Conservation (phyloP, 2,329 filamentous ascomycete species). For the Alternaria dauci region DNA sequence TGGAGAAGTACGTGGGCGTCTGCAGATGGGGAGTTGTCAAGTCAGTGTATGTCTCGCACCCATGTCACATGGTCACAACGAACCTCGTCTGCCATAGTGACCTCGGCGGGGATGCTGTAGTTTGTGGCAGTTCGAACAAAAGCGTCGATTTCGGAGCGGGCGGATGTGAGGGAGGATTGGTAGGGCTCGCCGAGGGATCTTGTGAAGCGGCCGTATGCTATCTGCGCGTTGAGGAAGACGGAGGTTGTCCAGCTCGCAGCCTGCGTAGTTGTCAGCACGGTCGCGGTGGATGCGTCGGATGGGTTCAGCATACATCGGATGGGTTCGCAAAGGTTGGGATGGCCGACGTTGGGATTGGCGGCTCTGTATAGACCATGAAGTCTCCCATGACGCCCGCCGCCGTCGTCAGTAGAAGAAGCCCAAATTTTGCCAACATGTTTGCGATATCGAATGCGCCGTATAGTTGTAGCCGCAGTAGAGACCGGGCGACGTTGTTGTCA, state of each 20-base stretch:
- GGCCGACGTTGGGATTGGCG: slow-evolving; percentile 39
- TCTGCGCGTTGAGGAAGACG: slow-evolving; percentile 36
- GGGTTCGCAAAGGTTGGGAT: slow-evolving; percentile 37
- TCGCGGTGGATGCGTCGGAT: not conserved
- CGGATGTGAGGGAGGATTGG: slow-evolving; percentile 37
- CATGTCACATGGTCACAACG: no score
- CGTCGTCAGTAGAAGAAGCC: slow-evolving; percentile 27
- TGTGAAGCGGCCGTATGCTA: slow-evolving; percentile 35
- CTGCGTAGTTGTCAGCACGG: slow-evolving; percentile 15
- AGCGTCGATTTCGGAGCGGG: slow-evolving; percentile 36
- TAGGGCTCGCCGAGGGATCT: slow-evolving; percentile 34
- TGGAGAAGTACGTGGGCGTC: slow-evolving; percentile 33
- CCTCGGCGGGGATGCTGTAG: slow-evolving; percentile 38
- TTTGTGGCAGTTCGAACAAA: slow-evolving; percentile 34
- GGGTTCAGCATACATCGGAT: slow-evolving; percentile 25
- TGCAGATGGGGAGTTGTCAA: no score
- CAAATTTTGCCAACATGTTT: slow-evolving; percentile 24
- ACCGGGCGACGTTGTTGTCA: slow-evolving; percentile 1
- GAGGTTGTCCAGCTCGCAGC: slow-evolving; percentile 39
- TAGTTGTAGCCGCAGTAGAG: not conserved
- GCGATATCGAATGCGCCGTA: not conserved
- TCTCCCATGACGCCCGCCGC: slow-evolving; percentile 31
- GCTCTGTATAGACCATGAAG: slow-evolving; percentile 45
- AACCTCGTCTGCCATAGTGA: slow-evolving; percentile 29
- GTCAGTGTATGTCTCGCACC: no score